Base-by-base conservation (phyloP, 139 green algal genomes). In the Edaphochlamys debaryana region DNA sequence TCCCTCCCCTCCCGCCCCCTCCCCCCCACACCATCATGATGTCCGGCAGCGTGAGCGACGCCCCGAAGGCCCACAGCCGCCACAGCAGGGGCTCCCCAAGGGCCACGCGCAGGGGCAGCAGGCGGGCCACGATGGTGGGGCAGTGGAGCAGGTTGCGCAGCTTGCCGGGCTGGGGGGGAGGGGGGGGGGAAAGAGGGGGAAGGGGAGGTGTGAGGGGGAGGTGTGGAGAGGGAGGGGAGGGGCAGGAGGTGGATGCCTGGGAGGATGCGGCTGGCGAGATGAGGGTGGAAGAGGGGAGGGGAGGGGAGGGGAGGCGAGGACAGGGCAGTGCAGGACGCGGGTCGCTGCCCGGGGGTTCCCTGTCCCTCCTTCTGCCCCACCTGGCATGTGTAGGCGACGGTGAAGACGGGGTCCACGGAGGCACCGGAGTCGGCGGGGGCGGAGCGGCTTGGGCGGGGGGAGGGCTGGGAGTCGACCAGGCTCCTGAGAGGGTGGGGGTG, bases 41-140 rank as follows among this genome's bases (percentile, higher is more conserved):
- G 2, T 63, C 3, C 56, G 56, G 56, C 56, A 63, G 23, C 36
- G n/a, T 34, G 23, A 69, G 40, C 29, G 22, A 23, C 23, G 30
- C 9, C 41, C 41, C 40, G 4, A 82, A 3, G 64, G 30, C 64
- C 45, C 40, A 54, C 41, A 91, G 63, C 25, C 85, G 76, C 94
- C 93, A 96, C 48, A 96, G 50, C 69, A 95, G 79, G 4, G 80
- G 67, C 89, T 97, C 94, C 4, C 76, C 86, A 32, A 97, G 67
- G 17, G 90, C 84, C 3, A 95, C 13, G 19, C 91, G 85, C 63
- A 92, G 87, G 29, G 87, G 77, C 19, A 89, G 67, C 32, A 93
- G 60, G 4, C 87, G 84, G 29, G 85, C 86, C 4, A 84, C 85
- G n/a, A 95, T 89, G 78, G 79, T 88, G 42, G 94, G 94, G 77